These are phyloP conservation scores for Candida takata DNA, from an alignment of 805 yeast genomes.

Conservation along the genomic window DNA sequence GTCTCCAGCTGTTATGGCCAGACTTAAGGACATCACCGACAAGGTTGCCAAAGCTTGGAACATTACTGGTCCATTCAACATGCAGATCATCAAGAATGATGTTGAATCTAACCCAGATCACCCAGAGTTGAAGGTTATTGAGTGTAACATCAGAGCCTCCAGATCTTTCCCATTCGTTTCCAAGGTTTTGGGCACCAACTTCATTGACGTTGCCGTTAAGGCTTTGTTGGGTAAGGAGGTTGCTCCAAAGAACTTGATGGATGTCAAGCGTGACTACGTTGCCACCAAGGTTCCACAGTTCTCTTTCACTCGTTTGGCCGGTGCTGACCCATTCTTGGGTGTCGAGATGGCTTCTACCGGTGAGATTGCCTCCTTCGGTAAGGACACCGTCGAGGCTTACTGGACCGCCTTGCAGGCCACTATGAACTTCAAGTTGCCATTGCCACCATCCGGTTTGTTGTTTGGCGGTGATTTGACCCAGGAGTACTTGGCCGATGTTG, in stretches of 20 bases:
- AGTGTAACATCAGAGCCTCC: constrained; percentile 97
- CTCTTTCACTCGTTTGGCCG: constrained; percentile 96
- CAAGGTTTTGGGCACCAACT: constrained; percentile 90
- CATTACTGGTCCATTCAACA: constrained; percentile 96
- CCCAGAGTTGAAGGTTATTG: constrained; percentile 84
- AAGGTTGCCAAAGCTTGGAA: constrained; percentile 93
- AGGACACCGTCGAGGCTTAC: constrained; percentile 80
- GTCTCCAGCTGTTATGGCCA: constrained; percentile 53
- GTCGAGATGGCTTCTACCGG: constrained; percentile 99
- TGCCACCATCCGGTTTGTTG: constrained; percentile 81
- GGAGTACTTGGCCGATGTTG: constrained; percentile 67
- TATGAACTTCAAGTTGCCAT: constrained; percentile 93
- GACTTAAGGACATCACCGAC: constrained; percentile 83
- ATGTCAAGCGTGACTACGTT: constrained; percentile 65
- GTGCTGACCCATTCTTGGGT: constrained; percentile 98
- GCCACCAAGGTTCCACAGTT: constrained; percentile 98
- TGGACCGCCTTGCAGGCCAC: constrained; percentile 97
- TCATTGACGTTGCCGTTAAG: constrained; percentile 89
- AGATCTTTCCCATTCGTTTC: constrained; percentile 99
- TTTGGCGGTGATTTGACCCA: constrained; percentile 89
- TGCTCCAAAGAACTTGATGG: constrained; percentile 80
- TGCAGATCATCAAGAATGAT: constrained; percentile 87
- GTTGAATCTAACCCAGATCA: constrained; percentile 50
- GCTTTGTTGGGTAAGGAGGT: constrained; percentile 66
- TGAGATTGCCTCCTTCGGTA: constrained; percentile 96